Base-by-base conservation (phyloP, 2,329 filamentous ascomycete genomes). In the Pseudohalonectria lignicola region DNA sequence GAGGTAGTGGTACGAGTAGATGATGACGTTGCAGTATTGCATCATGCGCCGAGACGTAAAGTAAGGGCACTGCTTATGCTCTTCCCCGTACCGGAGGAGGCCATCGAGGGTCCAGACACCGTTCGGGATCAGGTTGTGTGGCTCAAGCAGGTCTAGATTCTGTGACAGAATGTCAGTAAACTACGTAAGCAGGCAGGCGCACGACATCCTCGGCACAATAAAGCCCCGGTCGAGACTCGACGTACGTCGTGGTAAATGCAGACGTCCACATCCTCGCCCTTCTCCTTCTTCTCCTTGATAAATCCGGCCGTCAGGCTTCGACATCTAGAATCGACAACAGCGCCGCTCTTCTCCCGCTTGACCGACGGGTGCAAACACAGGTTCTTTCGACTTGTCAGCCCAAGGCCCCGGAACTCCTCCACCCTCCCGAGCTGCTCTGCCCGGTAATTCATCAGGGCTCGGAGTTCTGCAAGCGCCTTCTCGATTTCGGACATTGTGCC, bases 401-500 rank as follows among this genome's bases (percentile, higher is more conserved):
- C 92, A 2, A 98, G 67, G 0, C 86, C 92, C 36, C 92, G 75
- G 49, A 98, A 98, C 15, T 98, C 90, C 59, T 98, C 92, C 45
- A 82, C 82, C 42, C 82, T 71, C 1, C 92, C 92, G n/a, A 98
- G 73, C 57, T 95, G 78, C 45, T 94, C 75, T 5, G 86, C 68
- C 13, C 92, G 82, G 54, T 94, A 96, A 55, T 93, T 93, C 88
- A 98, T 98, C 38, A 98, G 63, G 18, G 79, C 80, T 57, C 92
- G 87, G 49, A 98, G 59, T 60, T 98, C 92, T 9, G 86, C 85
- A 37, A 98, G 63, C 0, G 93, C 92, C 63, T 98, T 98, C 57
- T 98, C 92, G 53, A 98, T 98, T 64, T 98, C 92, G 28, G 92
- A 98, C 88, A 98, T 98, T 40, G 92, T 98, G 65, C 74, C 74